phyloP scores from a whole-genome alignment of 495 filamentous ascomycete genomes.

The Cercophora scortea region DNA sequence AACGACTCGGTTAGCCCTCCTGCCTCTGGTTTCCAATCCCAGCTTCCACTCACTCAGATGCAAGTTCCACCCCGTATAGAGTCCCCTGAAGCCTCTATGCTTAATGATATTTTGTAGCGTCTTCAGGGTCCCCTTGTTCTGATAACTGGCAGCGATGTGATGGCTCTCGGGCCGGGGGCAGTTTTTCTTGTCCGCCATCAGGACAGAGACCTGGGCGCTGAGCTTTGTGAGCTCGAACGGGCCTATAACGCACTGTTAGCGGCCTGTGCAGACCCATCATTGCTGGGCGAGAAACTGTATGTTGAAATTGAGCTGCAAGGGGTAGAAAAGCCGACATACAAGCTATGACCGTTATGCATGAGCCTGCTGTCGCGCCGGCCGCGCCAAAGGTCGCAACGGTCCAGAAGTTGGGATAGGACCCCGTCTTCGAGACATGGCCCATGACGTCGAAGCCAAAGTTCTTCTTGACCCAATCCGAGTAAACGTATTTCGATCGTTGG shows the following conservation, averaged over 20 bases:
- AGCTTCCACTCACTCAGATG: slow-evolving; percentile 57
- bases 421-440: slow-evolving; percentile 59
- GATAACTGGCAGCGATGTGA: slow-evolving; percentile 59
- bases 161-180: slow-evolving; percentile 41
- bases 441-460: slow-evolving; percentile 64
- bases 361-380: slow-evolving; percentile 72
- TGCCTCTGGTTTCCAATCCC: neutral
- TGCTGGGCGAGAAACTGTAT: neutral
- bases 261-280: neutral
- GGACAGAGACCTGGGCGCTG: slow-evolving; percentile 80
- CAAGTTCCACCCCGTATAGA: slow-evolving; percentile 81
- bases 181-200: slow-evolving; percentile 64
- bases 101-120: slow-evolving; percentile 73
- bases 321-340: slow-evolving; percentile 48
- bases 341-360: slow-evolving; percentile 72
- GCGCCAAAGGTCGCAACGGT: slow-evolving; percentile 68
- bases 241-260: slow-evolving; percentile 40
- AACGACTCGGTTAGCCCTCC: neutral
- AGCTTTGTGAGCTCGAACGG: slow-evolving; percentile 93
- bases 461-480: slow-evolving; percentile 56
- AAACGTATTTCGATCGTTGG: slow-evolving; percentile 70
- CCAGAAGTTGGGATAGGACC: slow-evolving; percentile 59
- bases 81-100: slow-evolving; percentile 65
- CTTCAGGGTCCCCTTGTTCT: slow-evolving; percentile 72
- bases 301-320: too few relatives aligned